These are phyloP conservation scores for Ascoidea asiatica DNA, from an alignment of 805 yeast genomes.

Conservation along the genomic window DNA sequence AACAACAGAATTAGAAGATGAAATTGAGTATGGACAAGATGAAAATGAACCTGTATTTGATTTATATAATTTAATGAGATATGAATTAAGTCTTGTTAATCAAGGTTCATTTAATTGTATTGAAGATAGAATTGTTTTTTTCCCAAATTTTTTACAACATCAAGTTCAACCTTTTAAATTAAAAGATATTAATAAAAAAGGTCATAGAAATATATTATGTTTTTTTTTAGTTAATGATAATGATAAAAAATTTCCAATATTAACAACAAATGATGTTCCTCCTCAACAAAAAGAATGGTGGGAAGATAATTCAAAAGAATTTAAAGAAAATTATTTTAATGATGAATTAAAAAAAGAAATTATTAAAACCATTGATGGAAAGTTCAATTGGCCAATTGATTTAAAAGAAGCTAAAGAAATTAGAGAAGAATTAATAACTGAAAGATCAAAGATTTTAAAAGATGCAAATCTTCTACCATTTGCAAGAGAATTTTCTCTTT, in stretches of 20 bases:
- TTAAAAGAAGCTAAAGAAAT: constrained; percentile 17
- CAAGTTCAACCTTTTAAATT: constrained; percentile 26
- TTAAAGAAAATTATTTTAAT: constrained; percentile 3
- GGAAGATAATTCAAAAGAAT: constrained; percentile 10
- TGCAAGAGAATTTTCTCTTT: constrained; percentile 17
- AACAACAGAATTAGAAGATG: constrained; percentile 12
- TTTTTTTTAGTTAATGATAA: constrained; percentile 26
- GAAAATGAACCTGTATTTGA: constrained; percentile 16
- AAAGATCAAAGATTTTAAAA: constrained; percentile 15
- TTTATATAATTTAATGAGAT: constrained; percentile 21
- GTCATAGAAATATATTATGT: constrained; percentile 25
- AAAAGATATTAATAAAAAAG: constrained; percentile 21
- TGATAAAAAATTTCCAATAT: constrained; percentile 14
- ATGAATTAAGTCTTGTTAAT: constrained; percentile 14
- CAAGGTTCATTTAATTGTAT: constrained; percentile 17
- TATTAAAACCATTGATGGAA: background rate
- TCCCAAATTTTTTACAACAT: constrained; percentile 27
- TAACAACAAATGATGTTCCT: constrained; percentile 21
- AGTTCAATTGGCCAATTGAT: constrained; percentile 12
- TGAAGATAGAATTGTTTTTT: constrained; percentile 20
- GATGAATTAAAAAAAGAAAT: constrained; percentile 1
- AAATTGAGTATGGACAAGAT: constrained; percentile 22
- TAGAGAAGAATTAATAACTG: constrained; percentile 21
- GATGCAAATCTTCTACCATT: constrained; percentile 12
- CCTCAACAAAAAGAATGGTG: constrained; percentile 26